phyloP scores from a whole-genome alignment of 805 yeast species.

The Wickerhamomyces rabaulensis region DNA sequence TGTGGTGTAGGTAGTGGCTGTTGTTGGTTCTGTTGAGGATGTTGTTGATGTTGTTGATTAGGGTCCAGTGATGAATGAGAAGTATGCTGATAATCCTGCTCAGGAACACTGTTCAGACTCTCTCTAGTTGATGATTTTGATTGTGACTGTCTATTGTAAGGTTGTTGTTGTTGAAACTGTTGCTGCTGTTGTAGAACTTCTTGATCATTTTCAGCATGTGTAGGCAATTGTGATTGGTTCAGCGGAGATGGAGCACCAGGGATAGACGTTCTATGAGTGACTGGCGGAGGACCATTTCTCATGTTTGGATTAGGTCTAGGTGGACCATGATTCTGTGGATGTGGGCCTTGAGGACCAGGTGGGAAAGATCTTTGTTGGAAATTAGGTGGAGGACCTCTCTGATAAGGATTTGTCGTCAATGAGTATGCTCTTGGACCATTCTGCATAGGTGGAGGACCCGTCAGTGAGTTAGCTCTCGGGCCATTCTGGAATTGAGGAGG shows the following conservation, averaged over 20 bases:
- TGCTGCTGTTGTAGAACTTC: not conserved
- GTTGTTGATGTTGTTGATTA: too few relatives aligned
- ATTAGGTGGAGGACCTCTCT: not conserved
- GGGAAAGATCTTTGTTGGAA: not conserved
- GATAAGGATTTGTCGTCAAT: constrained; percentile 18
- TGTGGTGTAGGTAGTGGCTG: not conserved
- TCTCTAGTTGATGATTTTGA: not conserved
- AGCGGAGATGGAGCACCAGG: constrained; percentile 19
- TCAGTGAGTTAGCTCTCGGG: constrained; percentile 19
- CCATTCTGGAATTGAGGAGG: constrained; percentile 4
- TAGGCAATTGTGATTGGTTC: constrained; percentile 1
- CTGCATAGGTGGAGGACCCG: constrained; percentile 3
- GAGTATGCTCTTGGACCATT: constrained; percentile 18
- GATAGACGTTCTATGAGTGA: constrained; percentile 12
- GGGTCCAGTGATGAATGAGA: too few relatives aligned
- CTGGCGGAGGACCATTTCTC: not conserved
- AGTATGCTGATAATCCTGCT: not conserved
- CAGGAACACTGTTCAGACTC: not conserved
- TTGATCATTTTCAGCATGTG: not conserved
- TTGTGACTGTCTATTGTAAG: not conserved
- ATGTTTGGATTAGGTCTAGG: not conserved
- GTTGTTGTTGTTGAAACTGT: too few relatives aligned
- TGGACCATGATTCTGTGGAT: constrained; percentile 1
- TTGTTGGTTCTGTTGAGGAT: not conserved
- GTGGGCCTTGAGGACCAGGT: not conserved